phyloP scores from a whole-genome alignment of 2,329 filamentous ascomycete genomes.

The Xylaria sp. region DNA sequence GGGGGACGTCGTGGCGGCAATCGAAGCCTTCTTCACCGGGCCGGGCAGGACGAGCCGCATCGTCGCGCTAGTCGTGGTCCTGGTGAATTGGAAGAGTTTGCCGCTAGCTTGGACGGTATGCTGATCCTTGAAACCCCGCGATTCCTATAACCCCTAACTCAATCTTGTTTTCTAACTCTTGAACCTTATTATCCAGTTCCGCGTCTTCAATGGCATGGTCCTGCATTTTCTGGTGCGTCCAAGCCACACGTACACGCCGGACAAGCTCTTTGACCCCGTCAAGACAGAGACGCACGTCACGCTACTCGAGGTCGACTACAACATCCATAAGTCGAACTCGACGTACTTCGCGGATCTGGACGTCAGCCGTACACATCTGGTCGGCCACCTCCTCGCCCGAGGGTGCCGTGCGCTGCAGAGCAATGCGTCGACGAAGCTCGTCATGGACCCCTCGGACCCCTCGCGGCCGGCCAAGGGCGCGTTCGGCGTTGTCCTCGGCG shows the following conservation, averaged over 20 bases:
- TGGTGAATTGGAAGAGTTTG: constrained; percentile 77
- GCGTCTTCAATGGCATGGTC: constrained; percentile 67
- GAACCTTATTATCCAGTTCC: constrained; percentile 57
- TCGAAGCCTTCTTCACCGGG: constrained; percentile 61
- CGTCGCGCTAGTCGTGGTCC: constrained; percentile 63
- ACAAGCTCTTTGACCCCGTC: constrained; percentile 77
- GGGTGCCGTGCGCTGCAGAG: constrained; percentile 64
- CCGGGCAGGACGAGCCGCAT: constrained; percentile 65
- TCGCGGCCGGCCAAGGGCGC: constrained; percentile 60
- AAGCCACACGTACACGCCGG: constrained; percentile 61
- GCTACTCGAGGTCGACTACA: constrained; percentile 85
- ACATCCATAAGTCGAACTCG: constrained; percentile 82
- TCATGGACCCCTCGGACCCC: constrained; percentile 59
- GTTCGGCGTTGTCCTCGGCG: constrained; percentile 74
- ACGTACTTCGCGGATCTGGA: constrained; percentile 92
- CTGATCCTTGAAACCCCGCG: not conserved
- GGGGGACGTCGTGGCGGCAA: constrained; percentile 54
- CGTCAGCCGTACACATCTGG: constrained; percentile 81
- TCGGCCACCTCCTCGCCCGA: constrained; percentile 72
- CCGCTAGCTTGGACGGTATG: constrained; percentile 81
- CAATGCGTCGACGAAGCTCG: constrained; percentile 61
- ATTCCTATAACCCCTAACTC: not conserved
- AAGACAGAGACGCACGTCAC: constrained; percentile 74
- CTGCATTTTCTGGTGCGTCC: constrained; percentile 63
- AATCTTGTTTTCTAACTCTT: not conserved